Evolutionary conservation across 2,329 filamentous ascomycete genomes (phyloP).

Genomic region (Sporothrix brasiliensis): DNA sequence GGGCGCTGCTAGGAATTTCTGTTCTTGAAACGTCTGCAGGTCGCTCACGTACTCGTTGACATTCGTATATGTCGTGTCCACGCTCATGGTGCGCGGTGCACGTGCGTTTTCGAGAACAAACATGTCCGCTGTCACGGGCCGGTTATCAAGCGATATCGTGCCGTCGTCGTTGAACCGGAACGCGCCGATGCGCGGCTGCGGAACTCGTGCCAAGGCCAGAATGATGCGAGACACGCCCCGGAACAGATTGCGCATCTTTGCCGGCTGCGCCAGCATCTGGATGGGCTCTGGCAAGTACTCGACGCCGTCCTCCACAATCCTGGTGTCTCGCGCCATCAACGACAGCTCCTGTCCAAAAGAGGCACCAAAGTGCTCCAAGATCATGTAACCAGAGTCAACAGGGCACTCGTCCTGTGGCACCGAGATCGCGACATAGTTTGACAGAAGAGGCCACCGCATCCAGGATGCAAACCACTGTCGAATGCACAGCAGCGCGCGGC

Average conservation of each 20-base stretch:
- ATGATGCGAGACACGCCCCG: conserved; percentile 36
- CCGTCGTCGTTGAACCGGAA: conserved; percentile 39
- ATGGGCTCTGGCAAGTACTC: conserved; percentile 12
- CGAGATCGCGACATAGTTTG: conserved; percentile 12
- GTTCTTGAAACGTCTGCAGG: conserved; percentile 39
- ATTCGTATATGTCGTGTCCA: conserved; percentile 41
- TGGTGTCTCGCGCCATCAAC: conserved; percentile 14
- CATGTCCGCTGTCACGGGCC: conserved; percentile 36
- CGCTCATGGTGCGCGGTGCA: conserved; percentile 40
- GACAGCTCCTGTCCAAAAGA: conserved; percentile 25
- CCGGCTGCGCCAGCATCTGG: conserved; percentile 18
- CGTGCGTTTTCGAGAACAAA: conserved; percentile 44
- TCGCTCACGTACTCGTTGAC: conserved; percentile 40
- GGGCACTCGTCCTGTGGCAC: conserved; percentile 1
- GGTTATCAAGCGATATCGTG: conserved; percentile 32
- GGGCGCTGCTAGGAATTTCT: conserved; percentile 39
- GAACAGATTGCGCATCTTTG: conserved; percentile 30
- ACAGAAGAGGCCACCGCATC: conserved; percentile 11
- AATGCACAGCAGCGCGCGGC: not conserved
- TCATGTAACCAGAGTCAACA: conserved; percentile 27
- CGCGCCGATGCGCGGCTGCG: conserved; percentile 40
- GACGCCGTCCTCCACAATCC: not conserved
- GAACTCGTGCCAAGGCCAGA: conserved; percentile 41
- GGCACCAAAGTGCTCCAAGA: conserved; percentile 29
- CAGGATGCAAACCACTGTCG: conserved; percentile 21